These are phyloP conservation scores for Herpetospermum pedunculosum DNA, from an alignment of 306 rosid genomes.

Conservation along the genomic window DNA sequence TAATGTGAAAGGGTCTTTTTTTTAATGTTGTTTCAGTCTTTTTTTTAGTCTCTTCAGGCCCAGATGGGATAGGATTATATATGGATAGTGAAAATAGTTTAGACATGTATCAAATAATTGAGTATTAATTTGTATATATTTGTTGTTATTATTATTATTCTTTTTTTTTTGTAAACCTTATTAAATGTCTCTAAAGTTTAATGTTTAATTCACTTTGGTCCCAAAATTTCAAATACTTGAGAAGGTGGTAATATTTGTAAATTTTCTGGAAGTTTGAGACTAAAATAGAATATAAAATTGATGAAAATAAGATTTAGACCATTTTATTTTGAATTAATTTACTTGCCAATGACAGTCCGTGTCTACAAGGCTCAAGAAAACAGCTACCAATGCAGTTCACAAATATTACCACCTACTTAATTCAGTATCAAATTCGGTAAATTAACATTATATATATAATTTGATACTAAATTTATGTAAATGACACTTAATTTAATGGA, in stretches of 20 bases:
- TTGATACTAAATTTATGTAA: no score
- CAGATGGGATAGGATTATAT: not conserved
- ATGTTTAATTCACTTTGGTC: no score
- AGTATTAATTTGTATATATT: not conserved
- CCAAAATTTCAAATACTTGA: not conserved
- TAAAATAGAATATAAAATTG: not conserved
- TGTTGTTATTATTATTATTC: no score
- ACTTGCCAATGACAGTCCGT: not conserved
- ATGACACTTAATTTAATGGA: no score
- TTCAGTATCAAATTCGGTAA: not conserved
- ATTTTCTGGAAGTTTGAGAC: no score
- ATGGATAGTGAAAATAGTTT: not conserved
- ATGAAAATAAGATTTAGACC: not conserved
- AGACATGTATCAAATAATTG: not conserved
- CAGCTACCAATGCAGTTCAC: not conserved
- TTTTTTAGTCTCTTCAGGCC: not conserved
- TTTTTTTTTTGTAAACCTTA: no score
- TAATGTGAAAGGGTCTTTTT: constrained; percentile 1
- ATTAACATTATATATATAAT: not conserved
- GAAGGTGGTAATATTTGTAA: no score
- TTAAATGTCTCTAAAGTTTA: no score
- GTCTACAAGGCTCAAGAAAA: not conserved
- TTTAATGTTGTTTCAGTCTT: not conserved
- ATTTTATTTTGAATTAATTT: no score
- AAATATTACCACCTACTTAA: not conserved